Evolutionary conservation across 257 asterid species (phyloP), one percentile per base, ranked within the genome.

Genomic region (Paulownia fortunei): DNA sequence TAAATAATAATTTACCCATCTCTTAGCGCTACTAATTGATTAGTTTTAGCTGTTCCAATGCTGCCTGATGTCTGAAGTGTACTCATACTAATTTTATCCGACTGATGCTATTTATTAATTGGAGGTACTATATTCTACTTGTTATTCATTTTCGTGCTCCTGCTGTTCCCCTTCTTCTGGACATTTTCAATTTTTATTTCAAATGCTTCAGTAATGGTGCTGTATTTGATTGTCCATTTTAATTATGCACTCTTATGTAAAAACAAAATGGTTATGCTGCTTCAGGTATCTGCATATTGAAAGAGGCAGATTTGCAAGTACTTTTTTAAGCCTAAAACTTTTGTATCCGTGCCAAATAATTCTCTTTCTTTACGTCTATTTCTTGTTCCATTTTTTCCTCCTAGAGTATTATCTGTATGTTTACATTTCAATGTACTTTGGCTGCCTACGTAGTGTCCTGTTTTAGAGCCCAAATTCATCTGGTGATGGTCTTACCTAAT

Each of bases 1-100:
- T 51, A 36, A 68, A 58, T 63, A 37, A 19, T 24, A 49, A 11
- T 18, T 11, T 76, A 46, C 24, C 54, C 74, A 59, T 51, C 26
- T 74, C 41, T 37, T 52, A 42, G 55, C 26, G 18, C 27, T 32
- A 64, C 42, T 49, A 19, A 21, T 68, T 61, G 58, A 60, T 47
- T 74, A 24, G 55, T 44, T 16, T 74, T 44, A 47, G 66, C 32
- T 76, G 59, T 81, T 63, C 49, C 11, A 51, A 16, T 36, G 52
- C 41, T 68, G 56, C 51, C 13, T 49, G 76, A 24, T 56, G 24
- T 69, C 54, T 76, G 72, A 37, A 55, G 27, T 37, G 49, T 36
- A 55, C 9, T 11, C 39, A 42, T 13, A 70, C 66, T 55, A 51
- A 18, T 37, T 26, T 32, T 74, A 19, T 46, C 18, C 34, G 16